Conservation (phyloP, 1,284 basidiomycete genomes). For the Exobasidium rhododendri region DNA sequence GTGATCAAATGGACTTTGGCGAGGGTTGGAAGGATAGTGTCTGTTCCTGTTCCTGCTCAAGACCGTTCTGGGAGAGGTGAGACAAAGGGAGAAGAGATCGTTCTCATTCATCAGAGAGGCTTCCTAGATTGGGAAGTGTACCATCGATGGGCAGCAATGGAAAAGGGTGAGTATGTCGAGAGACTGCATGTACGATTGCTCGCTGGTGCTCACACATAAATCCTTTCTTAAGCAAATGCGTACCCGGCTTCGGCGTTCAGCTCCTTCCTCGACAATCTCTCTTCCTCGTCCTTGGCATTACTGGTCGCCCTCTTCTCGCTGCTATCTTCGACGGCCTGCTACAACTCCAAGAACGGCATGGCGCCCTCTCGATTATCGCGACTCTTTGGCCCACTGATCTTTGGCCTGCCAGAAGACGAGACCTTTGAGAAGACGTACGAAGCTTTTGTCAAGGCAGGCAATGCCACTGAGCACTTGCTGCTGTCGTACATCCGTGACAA, state of each 20-base stretch:
- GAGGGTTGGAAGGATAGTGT: constrained; percentile 44
- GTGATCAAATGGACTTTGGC: constrained; percentile 54
- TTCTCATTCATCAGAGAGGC: constrained; percentile 49
- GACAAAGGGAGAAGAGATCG: constrained; percentile 31
- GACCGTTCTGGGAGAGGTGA: constrained; percentile 14
- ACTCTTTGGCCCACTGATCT: constrained; percentile 45
- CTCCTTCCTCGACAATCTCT: constrained; percentile 27
- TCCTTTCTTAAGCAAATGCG: constrained; percentile 4
- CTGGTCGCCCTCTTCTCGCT: constrained; percentile 46
- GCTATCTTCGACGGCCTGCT: constrained; percentile 45
- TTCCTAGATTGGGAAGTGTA: constrained; percentile 48
- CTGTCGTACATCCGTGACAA: constrained; percentile 48
- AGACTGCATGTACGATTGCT: not conserved
- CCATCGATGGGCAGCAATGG: constrained; percentile 38
- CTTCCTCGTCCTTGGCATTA: constrained; percentile 27
- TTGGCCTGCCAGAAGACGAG: constrained; percentile 53
- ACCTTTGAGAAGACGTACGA: constrained; percentile 49
- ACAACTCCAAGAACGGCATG: constrained; percentile 53
- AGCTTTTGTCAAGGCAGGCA: constrained; percentile 42
- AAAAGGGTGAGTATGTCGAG: constrained; percentile 31
- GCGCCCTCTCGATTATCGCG: constrained; percentile 44
- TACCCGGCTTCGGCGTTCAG: constrained; percentile 33
- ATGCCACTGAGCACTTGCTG: constrained; percentile 51
- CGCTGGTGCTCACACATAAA: not conserved
- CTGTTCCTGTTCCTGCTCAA: constrained; percentile 29